These are phyloP conservation scores for Phialophora verrucosa DNA, from an alignment of 2,329 filamentous ascomycete genomes.

Conservation along the genomic window DNA sequence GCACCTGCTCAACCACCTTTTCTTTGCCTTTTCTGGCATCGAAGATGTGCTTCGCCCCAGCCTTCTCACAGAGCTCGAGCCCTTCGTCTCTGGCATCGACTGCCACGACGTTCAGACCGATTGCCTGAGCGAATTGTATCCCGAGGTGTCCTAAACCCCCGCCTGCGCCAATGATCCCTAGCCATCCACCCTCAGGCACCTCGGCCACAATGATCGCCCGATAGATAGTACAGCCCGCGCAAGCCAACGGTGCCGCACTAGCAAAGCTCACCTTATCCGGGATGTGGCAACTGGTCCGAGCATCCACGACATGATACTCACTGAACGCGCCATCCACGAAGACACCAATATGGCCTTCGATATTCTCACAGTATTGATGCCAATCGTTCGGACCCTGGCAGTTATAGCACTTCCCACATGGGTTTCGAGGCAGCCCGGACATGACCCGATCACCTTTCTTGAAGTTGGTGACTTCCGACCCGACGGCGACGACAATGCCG, in stretches of 20 bases:
- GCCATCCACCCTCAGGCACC: constrained; percentile 45
- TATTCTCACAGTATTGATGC: constrained; percentile 59
- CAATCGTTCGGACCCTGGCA: constrained; percentile 56
- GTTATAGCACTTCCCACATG: constrained; percentile 60
- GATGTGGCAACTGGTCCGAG: constrained; percentile 53
- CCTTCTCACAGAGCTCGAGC: constrained; percentile 53
- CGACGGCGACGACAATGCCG: constrained; percentile 60
- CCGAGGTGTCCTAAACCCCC: constrained; percentile 62
- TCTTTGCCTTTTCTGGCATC: constrained; percentile 59
- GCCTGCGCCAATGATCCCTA: constrained; percentile 57
- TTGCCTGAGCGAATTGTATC: constrained; percentile 57
- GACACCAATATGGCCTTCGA: constrained; percentile 57
- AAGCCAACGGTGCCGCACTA: constrained; percentile 63
- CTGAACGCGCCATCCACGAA: constrained; percentile 61
- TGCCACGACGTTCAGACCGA: constrained; percentile 59
- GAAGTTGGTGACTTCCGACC: constrained; percentile 52
- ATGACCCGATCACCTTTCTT: constrained; percentile 62
- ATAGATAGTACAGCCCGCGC: constrained; percentile 61
- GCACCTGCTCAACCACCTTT: constrained; percentile 55
- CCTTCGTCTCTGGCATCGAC: constrained; percentile 62
- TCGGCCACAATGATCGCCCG: constrained; percentile 53
- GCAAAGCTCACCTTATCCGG: constrained; percentile 58
- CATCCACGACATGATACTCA: constrained; percentile 61
- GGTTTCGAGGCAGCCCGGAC: constrained; percentile 59
- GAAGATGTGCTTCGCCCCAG: constrained; percentile 59